Conservation (phyloP, 179 eudicot species). For the Silene coronaria region DNA sequence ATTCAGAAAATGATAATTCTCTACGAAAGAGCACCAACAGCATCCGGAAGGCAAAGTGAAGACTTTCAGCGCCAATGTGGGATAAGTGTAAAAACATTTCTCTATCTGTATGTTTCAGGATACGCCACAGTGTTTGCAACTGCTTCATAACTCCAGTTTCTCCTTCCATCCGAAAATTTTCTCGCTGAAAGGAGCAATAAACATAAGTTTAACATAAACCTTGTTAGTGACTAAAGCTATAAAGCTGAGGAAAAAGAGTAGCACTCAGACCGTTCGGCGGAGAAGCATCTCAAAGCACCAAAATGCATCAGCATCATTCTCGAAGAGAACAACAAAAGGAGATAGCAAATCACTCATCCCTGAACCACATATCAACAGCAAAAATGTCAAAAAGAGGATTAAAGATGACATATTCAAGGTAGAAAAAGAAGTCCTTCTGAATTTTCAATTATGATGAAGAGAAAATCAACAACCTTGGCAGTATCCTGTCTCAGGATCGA, state of each 20-base stretch:
- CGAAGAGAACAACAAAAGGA: slow-evolving; percentile 92
- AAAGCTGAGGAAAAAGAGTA: slow-evolving; percentile 5
- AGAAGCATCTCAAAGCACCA: slow-evolving; percentile 99
- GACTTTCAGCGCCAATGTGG: slow-evolving; percentile 93
- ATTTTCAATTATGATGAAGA: slow-evolving; percentile 1
- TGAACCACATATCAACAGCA: slow-evolving; percentile 28
- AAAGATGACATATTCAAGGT: not conserved
- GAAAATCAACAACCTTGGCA: slow-evolving; percentile 72
- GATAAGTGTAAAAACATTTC: slow-evolving; percentile 88
- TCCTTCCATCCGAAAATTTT: slow-evolving; percentile 93
- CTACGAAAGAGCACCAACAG: slow-evolving; percentile 92
- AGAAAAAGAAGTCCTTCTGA: not conserved
- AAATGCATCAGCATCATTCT: slow-evolving; percentile 98
- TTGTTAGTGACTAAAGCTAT: not conserved
- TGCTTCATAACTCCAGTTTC: slow-evolving; percentile 98
- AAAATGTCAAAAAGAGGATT: not conserved
- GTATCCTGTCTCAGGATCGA: slow-evolving; percentile 97
- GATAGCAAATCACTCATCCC: slow-evolving; percentile 98
- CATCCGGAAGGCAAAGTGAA: slow-evolving; percentile 98
- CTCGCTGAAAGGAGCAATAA: slow-evolving; percentile 50
- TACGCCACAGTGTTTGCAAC: slow-evolving; percentile 81
- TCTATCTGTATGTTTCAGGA: slow-evolving; percentile 69
- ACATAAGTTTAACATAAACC: slow-evolving; percentile 15
- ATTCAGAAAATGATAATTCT: slow-evolving; percentile 84
- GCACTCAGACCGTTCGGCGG: slow-evolving; percentile 69